A percentile compares a stretch with the other conserved stretches of the same genome.
Evolutionary conservation across 371 early-diverging fungal genomes (phyloP).

Genomic region (Phascolomyces articulosus): DNA sequence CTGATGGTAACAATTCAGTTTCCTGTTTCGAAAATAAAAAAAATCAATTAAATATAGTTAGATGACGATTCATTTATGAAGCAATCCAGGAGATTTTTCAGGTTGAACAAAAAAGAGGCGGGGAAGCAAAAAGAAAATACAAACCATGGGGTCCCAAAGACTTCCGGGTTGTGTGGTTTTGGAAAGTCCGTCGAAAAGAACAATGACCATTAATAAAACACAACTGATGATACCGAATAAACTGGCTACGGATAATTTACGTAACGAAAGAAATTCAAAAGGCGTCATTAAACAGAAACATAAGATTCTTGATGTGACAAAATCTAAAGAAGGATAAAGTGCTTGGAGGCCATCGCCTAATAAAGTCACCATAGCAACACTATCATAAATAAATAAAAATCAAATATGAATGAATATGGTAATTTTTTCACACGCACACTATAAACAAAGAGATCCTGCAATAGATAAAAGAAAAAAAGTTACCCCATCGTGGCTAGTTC

Average conservation of each 20-base stretch:
- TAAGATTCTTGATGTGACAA: conserved; percentile 12
- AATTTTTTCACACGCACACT: conserved; percentile 1
- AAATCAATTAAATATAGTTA: conserved; percentile 13
- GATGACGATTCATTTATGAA: conserved; percentile 7
- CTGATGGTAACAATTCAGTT: conserved; percentile 36
- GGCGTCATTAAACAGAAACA: conserved; percentile 25
- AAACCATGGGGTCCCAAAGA: conserved; percentile 53
- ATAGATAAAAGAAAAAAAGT: background rate
- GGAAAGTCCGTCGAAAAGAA: conserved; percentile 50
- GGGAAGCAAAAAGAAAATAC: background rate
- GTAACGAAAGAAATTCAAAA: conserved; percentile 39
- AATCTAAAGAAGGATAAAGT: conserved; percentile 23
- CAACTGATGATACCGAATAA: conserved; percentile 54
- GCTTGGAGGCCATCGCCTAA: conserved; percentile 42
- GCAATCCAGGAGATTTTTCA: conserved; percentile 6
- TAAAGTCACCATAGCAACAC: conserved; percentile 39
- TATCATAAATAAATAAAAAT: conserved; percentile 9
- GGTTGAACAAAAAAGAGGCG: background rate
- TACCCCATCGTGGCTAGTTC: conserved; percentile 66
- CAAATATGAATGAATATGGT: background rate
- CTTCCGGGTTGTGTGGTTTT: conserved; percentile 56
- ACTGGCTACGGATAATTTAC: conserved; percentile 45
- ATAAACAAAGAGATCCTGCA: too few relatives aligned
- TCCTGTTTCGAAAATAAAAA: conserved; percentile 23
- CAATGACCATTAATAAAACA: conserved; percentile 35